Conservation (phyloP, 2,329 filamentous ascomycete species). For the Epichloe bromicola region DNA sequence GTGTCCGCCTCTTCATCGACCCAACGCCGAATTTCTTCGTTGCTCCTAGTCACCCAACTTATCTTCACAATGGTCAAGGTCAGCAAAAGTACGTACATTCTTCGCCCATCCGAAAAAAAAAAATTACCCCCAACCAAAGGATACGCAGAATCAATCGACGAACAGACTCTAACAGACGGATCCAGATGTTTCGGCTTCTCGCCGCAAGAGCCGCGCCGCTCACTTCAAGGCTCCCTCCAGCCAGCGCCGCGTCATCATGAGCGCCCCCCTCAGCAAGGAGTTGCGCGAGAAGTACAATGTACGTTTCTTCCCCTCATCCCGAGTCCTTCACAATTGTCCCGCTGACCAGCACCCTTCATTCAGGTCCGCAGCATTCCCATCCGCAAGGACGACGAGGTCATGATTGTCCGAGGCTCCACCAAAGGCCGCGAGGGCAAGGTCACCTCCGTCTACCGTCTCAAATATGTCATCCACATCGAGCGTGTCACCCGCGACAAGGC, state of each 20-base stretch:
- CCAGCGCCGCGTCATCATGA: slow-evolving; percentile 93
- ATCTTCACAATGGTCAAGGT: slow-evolving; percentile 56
- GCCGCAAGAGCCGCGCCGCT: slow-evolving; percentile 97
- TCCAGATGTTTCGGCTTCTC: slow-evolving; percentile 59
- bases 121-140: not conserved
- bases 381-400: slow-evolving; percentile 95
- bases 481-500: slow-evolving; percentile 94
- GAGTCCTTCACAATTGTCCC: not conserved
- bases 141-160: too few species aligned
- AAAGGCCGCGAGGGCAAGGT: slow-evolving; percentile 99
- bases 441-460: slow-evolving; percentile 93
- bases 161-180: not conserved
- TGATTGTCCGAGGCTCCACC: slow-evolving; percentile 81
- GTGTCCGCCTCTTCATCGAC: slow-evolving; percentile 11
- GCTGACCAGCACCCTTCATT: not conserved
- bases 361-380: slow-evolving; percentile 91
- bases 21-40: slow-evolving; percentile 18
- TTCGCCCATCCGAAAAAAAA: not conserved
- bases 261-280: slow-evolving; percentile 90
- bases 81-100: slow-evolving; percentile 38
- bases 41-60: slow-evolving; percentile 11
- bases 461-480: slow-evolving; percentile 96
- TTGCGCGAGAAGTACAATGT: slow-evolving; percentile 99
- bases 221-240: slow-evolving; percentile 94
- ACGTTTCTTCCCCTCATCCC: slow-evolving; percentile 23